phyloP scores from a whole-genome alignment of 148 eudicot species.

The Polygonum maritimum region DNA sequence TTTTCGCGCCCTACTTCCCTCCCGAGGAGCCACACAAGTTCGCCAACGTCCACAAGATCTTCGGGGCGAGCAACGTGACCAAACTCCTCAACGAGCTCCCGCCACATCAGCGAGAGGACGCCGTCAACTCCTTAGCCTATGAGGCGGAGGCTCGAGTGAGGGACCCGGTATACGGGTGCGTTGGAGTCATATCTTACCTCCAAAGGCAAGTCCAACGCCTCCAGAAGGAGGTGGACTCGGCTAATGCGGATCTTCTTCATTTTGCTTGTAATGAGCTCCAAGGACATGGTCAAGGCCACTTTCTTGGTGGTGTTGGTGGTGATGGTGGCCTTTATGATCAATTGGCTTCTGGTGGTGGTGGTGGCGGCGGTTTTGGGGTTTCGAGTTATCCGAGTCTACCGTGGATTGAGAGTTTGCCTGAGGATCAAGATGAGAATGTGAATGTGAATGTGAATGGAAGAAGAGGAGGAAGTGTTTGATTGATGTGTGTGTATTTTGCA shows the following conservation, averaged over 20 bases:
- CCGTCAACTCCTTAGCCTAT: conserved; percentile 70
- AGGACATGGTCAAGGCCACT: background rate
- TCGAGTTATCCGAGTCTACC: background rate
- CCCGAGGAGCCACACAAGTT: conserved; percentile 82
- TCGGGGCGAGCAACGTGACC: conserved; percentile 75
- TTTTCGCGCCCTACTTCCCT: conserved; percentile 75
- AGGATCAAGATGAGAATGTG: background rate
- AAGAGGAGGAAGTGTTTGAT: conserved; percentile 10
- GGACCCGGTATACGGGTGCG: conserved; percentile 78
- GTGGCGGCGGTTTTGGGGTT: background rate
- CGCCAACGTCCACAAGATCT: conserved; percentile 83
- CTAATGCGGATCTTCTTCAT: conserved; percentile 53
- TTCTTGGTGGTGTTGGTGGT: background rate
- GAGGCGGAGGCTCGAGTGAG: conserved; percentile 77
- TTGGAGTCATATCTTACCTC: conserved; percentile 63
- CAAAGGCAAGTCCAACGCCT: conserved; percentile 66
- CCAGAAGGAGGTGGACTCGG: conserved; percentile 68
- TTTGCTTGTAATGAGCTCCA: conserved; percentile 32
- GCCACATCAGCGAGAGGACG: conserved; percentile 71
- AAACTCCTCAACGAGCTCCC: conserved; percentile 73
- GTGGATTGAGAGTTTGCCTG: background rate
- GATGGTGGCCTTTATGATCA: background rate
- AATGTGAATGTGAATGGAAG: conserved; percentile 4
- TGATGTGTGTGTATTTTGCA: background rate
- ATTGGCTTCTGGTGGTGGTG: background rate